phyloP scores from a whole-genome alignment of 352 stramenopile species.

The Pythium sukuiense region DNA sequence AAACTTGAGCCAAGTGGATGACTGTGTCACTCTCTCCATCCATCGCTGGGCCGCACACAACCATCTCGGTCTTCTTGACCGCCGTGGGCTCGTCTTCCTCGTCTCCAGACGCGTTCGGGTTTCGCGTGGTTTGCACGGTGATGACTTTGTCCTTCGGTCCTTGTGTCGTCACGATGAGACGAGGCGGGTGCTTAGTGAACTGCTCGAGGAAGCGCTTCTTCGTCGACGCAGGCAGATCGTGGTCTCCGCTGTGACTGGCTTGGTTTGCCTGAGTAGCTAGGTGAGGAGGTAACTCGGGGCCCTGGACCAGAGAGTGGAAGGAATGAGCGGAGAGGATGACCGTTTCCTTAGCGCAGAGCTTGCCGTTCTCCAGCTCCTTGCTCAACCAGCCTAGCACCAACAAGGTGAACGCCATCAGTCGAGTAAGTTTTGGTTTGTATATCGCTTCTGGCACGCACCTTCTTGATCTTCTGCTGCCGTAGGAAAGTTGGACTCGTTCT shows the following conservation, averaged over 20 bases:
- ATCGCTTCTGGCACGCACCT: constrained; percentile 38
- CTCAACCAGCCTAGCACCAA: constrained; percentile 56
- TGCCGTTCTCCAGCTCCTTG: constrained; percentile 81
- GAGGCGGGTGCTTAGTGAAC: constrained; percentile 16
- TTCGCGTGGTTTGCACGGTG: constrained; percentile 36
- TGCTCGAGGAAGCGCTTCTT: constrained; percentile 23
- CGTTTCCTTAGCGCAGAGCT: constrained; percentile 69
- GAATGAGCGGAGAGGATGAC: constrained; percentile 46
- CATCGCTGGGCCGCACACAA: constrained; percentile 43
- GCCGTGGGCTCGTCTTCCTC: constrained; percentile 28
- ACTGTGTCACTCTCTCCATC: constrained; percentile 6
- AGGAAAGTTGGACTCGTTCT: constrained; percentile 26
- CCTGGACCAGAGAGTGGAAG: constrained; percentile 27
- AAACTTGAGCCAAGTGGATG: constrained; percentile 49
- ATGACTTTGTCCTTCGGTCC: constrained; percentile 31
- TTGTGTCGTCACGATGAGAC: constrained; percentile 25
- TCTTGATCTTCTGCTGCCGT: constrained; percentile 47
- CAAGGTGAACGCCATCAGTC: not conserved
- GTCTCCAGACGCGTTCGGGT: constrained; percentile 25
- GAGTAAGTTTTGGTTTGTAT: not conserved
- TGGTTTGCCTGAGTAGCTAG: constrained; percentile 3
- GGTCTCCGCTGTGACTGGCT: constrained; percentile 20
- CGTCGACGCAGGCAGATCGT: constrained; percentile 17
- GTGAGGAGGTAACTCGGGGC: constrained; percentile 27
- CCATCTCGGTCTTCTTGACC: constrained; percentile 61